Percentiles rank a stretch among this genome's conserved stretches.
phyloP scores from a whole-genome alignment of 148 eudicot genomes.

The Chenopodium formosanum region DNA sequence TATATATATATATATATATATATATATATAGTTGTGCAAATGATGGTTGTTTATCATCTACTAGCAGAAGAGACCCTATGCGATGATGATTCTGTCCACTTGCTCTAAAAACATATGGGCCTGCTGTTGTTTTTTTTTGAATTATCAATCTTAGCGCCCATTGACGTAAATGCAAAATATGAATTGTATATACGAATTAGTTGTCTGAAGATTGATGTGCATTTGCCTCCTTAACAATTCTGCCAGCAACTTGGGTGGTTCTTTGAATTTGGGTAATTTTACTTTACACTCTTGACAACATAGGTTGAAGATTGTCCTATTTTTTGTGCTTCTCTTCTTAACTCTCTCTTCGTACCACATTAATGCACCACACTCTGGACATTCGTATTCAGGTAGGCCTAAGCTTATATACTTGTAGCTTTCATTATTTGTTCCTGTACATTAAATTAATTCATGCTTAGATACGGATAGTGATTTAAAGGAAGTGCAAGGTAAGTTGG shows the following conservation, averaged over 20 bases:
- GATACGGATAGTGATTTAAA: no score
- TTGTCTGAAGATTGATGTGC: neutral
- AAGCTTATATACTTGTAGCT: neutral
- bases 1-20: no score
- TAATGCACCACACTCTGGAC: neutral
- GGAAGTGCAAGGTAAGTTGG: no score
- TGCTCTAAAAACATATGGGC: conserved; percentile 7
- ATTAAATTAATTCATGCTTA: no score
- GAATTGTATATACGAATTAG: neutral
- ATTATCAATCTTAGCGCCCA: neutral
- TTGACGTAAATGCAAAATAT: conserved; percentile 3
- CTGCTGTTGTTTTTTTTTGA: neutral
- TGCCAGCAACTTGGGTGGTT: neutral
- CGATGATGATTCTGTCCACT: conserved; percentile 3
- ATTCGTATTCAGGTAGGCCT: neutral
- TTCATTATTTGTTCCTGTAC: no score
- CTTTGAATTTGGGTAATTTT: neutral
- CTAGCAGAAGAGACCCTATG: conserved; percentile 8
- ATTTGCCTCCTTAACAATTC: neutral
- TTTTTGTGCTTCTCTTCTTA: neutral
- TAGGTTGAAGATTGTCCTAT: neutral
- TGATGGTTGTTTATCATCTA: neutral
- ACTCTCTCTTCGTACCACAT: conserved; percentile 10
- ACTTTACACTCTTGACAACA: neutral
- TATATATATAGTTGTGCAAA: conserved; percentile 11